Base-by-base conservation (phyloP, 1,284 basidiomycete species). In the Anthracocystis walkeri region DNA sequence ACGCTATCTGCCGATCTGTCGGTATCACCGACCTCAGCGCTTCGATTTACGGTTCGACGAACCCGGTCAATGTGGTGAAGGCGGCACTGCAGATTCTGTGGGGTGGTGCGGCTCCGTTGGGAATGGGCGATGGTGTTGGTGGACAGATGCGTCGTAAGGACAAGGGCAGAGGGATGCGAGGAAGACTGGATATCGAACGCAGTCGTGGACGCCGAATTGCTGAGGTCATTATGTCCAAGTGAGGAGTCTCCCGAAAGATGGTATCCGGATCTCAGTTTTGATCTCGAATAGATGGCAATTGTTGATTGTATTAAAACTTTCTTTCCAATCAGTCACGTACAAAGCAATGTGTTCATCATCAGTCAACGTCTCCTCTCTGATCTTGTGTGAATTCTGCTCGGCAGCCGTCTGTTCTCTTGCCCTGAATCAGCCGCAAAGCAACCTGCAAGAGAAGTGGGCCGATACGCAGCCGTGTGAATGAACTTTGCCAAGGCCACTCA, bases 1-100 rank as follows among this genome's bases (percentile, higher is more conserved):
- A 98, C 86, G 86, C 88, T 52, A 89, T 99, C 56, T 89, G 95
- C 81, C 92, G 93, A 79, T 94, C 95, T 0, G 94, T 93, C 2
- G 96, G 96, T 12, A 93, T 98, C 87, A 92, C 93, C 84, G 96
- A 99, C 86, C 89, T 93, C 49, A 93, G 92, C 77, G 96, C 93
- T 29, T 95, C 95, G 86, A 93, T 98, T 44, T 92, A 93, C 90
- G 95, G 95, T 38, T 95, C 92, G 78, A 88, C 93, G 75, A 97
- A 96, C 86, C 90, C 90, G 44, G 87, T 92, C 79, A 91, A 88
- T 54, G 87, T 88, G 8, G 83, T 88, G 75, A 88, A 89, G 75
- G 86, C 86, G 77, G 79, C 86, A 75, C 73, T 85, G 71, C 61
- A 86, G 62, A 73, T 84, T 23, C 69, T 85, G n/a, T 83, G 80